These are phyloP conservation scores for Raffaelea albimanens DNA, from an alignment of 2,329 filamentous ascomycete species.

Conservation along the genomic window DNA sequence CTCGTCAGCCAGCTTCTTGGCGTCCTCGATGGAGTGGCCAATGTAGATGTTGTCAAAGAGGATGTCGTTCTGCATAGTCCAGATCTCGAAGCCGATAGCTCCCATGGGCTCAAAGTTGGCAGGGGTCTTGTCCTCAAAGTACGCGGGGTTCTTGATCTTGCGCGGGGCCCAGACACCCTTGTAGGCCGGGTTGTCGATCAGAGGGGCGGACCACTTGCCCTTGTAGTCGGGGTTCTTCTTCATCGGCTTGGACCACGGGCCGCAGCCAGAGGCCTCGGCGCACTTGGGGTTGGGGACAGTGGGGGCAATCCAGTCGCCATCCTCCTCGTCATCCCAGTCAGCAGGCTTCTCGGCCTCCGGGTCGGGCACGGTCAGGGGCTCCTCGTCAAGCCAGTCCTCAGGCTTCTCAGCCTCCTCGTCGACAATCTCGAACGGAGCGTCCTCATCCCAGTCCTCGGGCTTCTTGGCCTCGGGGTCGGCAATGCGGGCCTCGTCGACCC, in stretches of 20 bases:
- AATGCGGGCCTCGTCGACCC: slow-evolving; percentile 91
- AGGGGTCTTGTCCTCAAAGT: slow-evolving; percentile 94
- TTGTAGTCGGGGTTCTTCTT: slow-evolving; percentile 96
- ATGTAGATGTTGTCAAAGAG: slow-evolving; percentile 99
- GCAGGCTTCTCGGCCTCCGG: slow-evolving; percentile 95
- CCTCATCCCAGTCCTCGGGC: slow-evolving; percentile 98
- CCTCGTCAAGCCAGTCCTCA: slow-evolving; percentile 91
- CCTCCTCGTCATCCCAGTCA: slow-evolving; percentile 99
- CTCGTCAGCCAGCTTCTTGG: slow-evolving; percentile 78
- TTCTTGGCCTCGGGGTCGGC: slow-evolving; percentile 87
- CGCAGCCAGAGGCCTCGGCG: slow-evolving; percentile 84
- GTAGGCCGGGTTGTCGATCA: slow-evolving; percentile 96
- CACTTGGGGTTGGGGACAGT: slow-evolving; percentile 95
- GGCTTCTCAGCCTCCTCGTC: slow-evolving; percentile 87
- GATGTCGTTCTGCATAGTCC: slow-evolving; percentile 99
- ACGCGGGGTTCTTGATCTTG: slow-evolving; percentile 95
- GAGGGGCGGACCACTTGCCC: slow-evolving; percentile 93
- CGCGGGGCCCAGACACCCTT: slow-evolving; percentile 90
- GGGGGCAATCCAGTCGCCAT: slow-evolving; percentile 91
- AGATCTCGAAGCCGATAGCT: slow-evolving; percentile 97
- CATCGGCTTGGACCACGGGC: slow-evolving; percentile 83
- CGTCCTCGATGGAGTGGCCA: slow-evolving; percentile 90
- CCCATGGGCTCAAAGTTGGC: slow-evolving; percentile 97
- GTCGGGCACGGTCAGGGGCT: slow-evolving; percentile 74
- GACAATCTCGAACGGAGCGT: slow-evolving; percentile 90